phyloP scores from a whole-genome alignment of 805 yeast genomes.

The Henningerozyma blattae region DNA sequence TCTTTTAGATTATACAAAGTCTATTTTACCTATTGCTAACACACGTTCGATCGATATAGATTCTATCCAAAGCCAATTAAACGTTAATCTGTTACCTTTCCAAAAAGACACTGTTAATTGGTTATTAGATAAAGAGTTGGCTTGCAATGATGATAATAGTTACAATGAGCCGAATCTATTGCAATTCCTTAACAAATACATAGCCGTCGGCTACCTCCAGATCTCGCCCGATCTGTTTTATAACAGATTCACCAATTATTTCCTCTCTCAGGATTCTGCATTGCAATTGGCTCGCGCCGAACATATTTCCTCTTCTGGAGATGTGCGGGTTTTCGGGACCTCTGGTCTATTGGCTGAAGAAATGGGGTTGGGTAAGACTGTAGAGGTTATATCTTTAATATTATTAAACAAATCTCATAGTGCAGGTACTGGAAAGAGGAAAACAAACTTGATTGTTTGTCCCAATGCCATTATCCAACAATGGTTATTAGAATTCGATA shows the following conservation, averaged over 20 bases:
- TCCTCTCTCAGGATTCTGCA: too few relatives aligned
- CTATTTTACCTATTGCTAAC: not conserved
- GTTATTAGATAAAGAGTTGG: conserved; percentile 20
- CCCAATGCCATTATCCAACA: conserved; percentile 78
- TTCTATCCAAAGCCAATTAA: conserved; percentile 3
- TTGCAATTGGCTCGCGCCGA: too few relatives aligned
- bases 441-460: conserved; percentile 60
- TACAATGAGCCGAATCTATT: too few relatives aligned
- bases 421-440: conserved; percentile 18
- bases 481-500: conserved; percentile 66
- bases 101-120: conserved; percentile 23
- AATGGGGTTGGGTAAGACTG: conserved; percentile 95
- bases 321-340: conserved; percentile 8
- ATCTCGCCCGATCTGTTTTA: too few relatives aligned
- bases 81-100: conserved; percentile 18
- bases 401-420: conserved; percentile 36
- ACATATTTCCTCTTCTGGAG: too few relatives aligned
- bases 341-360: conserved; percentile 79
- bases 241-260: too few relatives aligned
- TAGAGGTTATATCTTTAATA: conserved; percentile 64
- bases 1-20: not conserved
- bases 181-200: too few relatives aligned
- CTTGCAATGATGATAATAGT: not conserved
- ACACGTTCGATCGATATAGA: not conserved
- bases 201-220: too few relatives aligned